phyloP scores from a whole-genome alignment of 768 basidiomycete species.

The Hysterangium stoloniferum region DNA sequence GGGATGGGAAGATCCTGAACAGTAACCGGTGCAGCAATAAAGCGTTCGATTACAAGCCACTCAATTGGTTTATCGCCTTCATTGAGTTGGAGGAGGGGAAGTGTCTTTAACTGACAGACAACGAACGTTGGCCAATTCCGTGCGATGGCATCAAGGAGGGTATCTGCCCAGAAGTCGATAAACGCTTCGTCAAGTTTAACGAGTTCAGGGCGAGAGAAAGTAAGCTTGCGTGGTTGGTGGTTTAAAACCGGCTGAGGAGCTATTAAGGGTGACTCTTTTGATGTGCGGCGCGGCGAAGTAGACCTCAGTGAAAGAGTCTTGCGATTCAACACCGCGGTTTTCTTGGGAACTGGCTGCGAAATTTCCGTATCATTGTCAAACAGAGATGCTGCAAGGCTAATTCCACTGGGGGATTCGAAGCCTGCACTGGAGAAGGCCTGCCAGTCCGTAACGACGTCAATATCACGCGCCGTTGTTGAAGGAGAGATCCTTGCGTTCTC shows the following conservation, averaged over 20 bases:
- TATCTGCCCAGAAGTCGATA: constrained; percentile 76
- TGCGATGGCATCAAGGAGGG: constrained; percentile 60
- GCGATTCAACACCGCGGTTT: neutral
- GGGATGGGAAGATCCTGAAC: constrained; percentile 23
- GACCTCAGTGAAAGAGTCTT: neutral
- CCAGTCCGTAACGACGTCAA: constrained; percentile 46
- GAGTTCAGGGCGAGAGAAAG: constrained; percentile 21
- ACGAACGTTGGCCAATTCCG: constrained; percentile 61
- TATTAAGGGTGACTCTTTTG: neutral
- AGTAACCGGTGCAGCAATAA: constrained; percentile 27
- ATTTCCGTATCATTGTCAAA: constrained; percentile 54
- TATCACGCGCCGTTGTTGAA: constrained; percentile 4
- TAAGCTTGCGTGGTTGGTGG: neutral
- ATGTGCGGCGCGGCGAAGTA: neutral
- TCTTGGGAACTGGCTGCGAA: constrained; percentile 29
- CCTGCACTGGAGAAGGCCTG: constrained; percentile 58
- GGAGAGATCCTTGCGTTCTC: neutral
- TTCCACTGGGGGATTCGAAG: constrained; percentile 38
- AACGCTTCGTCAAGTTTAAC: constrained; percentile 75
- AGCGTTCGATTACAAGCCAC: constrained; percentile 68
- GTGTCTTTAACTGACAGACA: constrained; percentile 55
- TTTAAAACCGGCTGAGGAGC: neutral
- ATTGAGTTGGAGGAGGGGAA: constrained; percentile 1
- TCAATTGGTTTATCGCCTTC: constrained; percentile 34
- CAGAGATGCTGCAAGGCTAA: constrained; percentile 47